phyloP scores from a whole-genome alignment of 1,284 basidiomycete genomes.

The Leccinum insolens region DNA sequence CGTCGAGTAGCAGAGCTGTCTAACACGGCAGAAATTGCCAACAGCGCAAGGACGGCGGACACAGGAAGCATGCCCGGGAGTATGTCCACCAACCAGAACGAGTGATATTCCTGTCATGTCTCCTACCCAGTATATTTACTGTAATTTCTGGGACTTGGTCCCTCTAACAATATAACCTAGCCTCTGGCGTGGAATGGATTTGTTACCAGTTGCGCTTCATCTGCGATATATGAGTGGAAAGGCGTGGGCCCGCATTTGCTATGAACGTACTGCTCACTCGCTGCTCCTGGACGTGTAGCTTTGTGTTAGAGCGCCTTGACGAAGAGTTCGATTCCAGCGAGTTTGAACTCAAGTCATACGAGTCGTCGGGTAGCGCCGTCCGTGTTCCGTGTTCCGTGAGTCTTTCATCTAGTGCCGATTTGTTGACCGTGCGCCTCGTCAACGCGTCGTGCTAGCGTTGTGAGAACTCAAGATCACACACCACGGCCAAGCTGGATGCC shows the following conservation, averaged over 20 bases:
- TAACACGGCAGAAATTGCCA: constrained; percentile 27
- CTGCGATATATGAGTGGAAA: constrained; percentile 38
- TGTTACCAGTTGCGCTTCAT: constrained; percentile 68
- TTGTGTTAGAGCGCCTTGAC: too few relatives aligned
- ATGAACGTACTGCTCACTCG: constrained; percentile 49
- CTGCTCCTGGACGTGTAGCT: too few relatives aligned
- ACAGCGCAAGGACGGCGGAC: constrained; percentile 22
- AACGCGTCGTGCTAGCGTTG: too few relatives aligned
- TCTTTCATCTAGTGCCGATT: too few relatives aligned
- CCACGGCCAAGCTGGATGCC: too few relatives aligned
- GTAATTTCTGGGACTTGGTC: constrained; percentile 18
- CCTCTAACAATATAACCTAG: constrained; percentile 9
- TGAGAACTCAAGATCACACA: too few relatives aligned
- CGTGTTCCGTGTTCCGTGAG: too few relatives aligned
- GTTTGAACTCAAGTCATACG: too few relatives aligned
- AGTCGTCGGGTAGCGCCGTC: too few relatives aligned
- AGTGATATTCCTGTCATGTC: constrained; percentile 26
- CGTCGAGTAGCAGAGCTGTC: constrained; percentile 35
- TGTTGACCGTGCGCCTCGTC: too few relatives aligned
- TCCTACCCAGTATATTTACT: constrained; percentile 23
- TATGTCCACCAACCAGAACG: constrained; percentile 39
- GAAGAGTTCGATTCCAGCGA: too few relatives aligned
- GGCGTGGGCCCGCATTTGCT: background rate
- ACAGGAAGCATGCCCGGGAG: constrained; percentile 44
- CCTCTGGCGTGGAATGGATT: background rate